These are phyloP conservation scores for Conticribra guillardii DNA, from an alignment of 108 stramenopile species.

Conservation along the genomic window DNA sequence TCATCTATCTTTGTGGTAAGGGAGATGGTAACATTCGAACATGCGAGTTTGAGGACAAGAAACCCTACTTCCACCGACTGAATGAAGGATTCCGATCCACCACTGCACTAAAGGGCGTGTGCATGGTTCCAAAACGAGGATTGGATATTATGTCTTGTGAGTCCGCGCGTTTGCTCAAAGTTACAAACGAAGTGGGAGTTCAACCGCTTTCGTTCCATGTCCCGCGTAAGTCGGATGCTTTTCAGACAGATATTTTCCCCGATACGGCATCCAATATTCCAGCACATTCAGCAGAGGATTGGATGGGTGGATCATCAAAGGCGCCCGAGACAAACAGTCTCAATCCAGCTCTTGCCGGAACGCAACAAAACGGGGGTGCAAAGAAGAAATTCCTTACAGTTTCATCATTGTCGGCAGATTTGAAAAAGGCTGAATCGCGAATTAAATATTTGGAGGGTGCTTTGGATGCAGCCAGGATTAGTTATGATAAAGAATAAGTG, in stretches of 20 bases:
- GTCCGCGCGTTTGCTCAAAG: conserved; percentile 94
- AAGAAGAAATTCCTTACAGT: conserved; percentile 74
- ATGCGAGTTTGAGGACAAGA: conserved; percentile 95
- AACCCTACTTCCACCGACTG: conserved; percentile 83
- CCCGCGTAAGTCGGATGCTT: conserved; percentile 97
- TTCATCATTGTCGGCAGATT: conserved; percentile 68
- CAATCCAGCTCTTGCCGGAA: conserved; percentile 54
- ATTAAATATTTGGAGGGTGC: conserved; percentile 83
- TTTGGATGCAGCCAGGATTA: conserved; percentile 69
- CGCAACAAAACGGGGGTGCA: conserved; percentile 15
- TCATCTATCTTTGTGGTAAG: conserved; percentile 98
- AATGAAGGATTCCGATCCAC: conserved; percentile 95
- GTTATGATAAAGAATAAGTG: conserved; percentile 26
- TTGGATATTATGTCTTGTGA: conserved; percentile 94
- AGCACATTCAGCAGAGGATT: conserved; percentile 93
- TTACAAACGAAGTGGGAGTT: conserved; percentile 89
- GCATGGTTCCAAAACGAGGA: conserved; percentile 97
- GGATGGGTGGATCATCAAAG: conserved; percentile 90
- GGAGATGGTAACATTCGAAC: conserved; percentile 98
- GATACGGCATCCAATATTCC: conserved; percentile 79
- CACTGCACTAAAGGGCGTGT: conserved; percentile 94
- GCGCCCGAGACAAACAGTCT: conserved; percentile 82
- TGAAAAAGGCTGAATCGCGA: conserved; percentile 71
- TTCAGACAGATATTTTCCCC: conserved; percentile 99
- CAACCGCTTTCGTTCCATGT: conserved; percentile 94